Evolutionary conservation across 73 alveolate genomes (phyloP).

Genomic region (Paraurostyla sp.): DNA sequence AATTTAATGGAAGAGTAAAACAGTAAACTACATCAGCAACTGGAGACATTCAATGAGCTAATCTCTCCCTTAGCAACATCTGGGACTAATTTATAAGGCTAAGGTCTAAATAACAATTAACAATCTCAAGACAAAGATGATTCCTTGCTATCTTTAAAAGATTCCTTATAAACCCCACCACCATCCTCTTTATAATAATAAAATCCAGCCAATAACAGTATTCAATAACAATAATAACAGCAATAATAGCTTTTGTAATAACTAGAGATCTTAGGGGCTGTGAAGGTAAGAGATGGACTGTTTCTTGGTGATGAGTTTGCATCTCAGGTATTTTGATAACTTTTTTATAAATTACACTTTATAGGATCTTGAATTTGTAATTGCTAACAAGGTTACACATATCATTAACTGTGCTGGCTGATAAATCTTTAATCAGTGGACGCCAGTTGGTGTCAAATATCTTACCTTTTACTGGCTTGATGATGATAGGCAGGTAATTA

Average conservation of each 20-base stretch:
- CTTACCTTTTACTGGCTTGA: conserved; percentile 81
- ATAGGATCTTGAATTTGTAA: conserved; percentile 87
- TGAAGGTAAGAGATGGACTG: conserved; percentile 89
- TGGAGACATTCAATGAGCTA: too few species aligned
- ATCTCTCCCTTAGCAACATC: too few species aligned
- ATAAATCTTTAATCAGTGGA: conserved; percentile 76
- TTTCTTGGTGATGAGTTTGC: conserved; percentile 91
- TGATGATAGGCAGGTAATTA: conserved; percentile 64
- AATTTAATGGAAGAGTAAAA: not conserved
- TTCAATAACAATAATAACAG: not conserved
- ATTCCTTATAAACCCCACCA: not conserved
- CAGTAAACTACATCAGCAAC: too few species aligned
- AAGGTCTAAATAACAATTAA: too few species aligned
- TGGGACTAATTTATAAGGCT: too few species aligned
- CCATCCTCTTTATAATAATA: not conserved
- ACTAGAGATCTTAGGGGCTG: conserved; percentile 82
- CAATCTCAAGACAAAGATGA: too few species aligned
- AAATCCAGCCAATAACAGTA: not conserved
- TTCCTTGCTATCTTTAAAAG: too few species aligned
- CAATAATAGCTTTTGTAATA: not conserved
- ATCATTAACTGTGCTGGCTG: conserved; percentile 84
- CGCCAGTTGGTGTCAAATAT: conserved; percentile 78
- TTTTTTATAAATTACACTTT: not conserved
- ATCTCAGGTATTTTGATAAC: conserved; percentile 73
- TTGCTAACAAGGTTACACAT: conserved; percentile 87